Percentiles rank a stretch among this genome's conserved stretches.
These are phyloP conservation scores for Ophiostoma australiae DNA, from an alignment of 2,329 filamentous ascomycete species.

Conservation along the genomic window DNA sequence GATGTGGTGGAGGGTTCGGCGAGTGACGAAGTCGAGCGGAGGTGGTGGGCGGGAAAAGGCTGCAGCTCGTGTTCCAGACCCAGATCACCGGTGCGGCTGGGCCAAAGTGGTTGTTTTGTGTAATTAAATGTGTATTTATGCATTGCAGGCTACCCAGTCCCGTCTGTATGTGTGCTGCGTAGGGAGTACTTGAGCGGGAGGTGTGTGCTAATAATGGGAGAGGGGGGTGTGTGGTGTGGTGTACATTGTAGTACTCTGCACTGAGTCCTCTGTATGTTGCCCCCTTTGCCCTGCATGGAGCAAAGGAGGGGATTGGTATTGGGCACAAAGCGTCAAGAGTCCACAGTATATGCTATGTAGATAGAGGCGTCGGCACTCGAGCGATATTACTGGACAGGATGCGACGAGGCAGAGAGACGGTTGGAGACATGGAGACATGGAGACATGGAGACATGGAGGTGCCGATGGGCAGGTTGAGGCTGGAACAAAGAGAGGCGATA, in stretches of 20 bases:
- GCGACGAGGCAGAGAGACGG: not conserved
- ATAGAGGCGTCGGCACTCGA: not conserved
- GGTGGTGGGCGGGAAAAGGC: not conserved
- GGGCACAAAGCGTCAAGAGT: not conserved
- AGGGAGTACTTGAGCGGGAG: not conserved
- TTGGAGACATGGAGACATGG: not conserved
- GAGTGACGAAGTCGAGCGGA: not conserved
- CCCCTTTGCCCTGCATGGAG: constrained; percentile 8
- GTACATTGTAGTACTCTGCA: not conserved
- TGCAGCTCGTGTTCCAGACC: constrained; percentile 12
- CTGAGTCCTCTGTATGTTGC: not conserved
- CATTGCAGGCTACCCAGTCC: no score
- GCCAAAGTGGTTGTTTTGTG: not conserved
- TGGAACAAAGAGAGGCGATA: not conserved
- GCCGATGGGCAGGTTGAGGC: not conserved
- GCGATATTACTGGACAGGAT: not conserved
- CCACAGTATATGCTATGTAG: not conserved
- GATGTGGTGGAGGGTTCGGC: not conserved
- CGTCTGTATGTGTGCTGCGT: no score
- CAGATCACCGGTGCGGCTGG: constrained; percentile 10
- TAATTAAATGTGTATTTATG: not conserved
- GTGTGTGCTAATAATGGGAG: not conserved
- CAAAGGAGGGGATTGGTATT: not conserved
- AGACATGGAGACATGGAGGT: not conserved
- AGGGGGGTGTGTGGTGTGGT: not conserved